A percentile compares a stretch with the other conserved stretches of the same genome.
These are phyloP conservation scores for Fusarium redolens DNA, from an alignment of 2,329 filamentous ascomycete species.

Conservation along the genomic window DNA sequence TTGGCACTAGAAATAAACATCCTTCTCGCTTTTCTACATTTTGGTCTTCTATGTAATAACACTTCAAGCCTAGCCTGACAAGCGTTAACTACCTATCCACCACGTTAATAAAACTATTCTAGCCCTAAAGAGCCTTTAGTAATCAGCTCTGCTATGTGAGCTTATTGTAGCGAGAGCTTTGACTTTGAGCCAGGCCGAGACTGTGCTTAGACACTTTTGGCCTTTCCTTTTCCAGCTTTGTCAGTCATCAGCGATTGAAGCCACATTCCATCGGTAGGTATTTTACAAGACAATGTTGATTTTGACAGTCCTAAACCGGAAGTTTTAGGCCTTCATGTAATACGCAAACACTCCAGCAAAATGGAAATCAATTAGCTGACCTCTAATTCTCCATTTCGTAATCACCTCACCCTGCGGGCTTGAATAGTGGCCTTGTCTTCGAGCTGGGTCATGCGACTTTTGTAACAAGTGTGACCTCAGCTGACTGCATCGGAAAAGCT, in stretches of 20 bases:
- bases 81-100: not conserved
- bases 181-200: not conserved
- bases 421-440: rapidly evolving
- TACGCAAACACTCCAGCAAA: rapidly evolving
- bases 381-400: no score
- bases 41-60: no score
- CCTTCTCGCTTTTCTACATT: not conserved
- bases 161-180: not conserved
- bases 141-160: not conserved
- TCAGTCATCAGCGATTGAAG: not conserved
- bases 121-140: not conserved
- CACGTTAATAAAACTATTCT: not conserved
- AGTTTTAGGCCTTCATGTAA: not conserved
- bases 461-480: not conserved
- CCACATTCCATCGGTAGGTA: not conserved
- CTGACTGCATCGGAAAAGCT: not conserved
- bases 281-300: not conserved
- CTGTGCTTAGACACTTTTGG: not conserved
- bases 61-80: not conserved
- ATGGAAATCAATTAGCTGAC: rapidly evolving
- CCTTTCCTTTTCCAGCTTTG: not conserved
- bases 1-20: not conserved
- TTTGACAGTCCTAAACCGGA: not conserved
- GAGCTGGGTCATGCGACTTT: not conserved
- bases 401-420: not conserved